Conservation (phyloP, 495 filamentous ascomycete genomes). For the Penicillium arizonense region DNA sequence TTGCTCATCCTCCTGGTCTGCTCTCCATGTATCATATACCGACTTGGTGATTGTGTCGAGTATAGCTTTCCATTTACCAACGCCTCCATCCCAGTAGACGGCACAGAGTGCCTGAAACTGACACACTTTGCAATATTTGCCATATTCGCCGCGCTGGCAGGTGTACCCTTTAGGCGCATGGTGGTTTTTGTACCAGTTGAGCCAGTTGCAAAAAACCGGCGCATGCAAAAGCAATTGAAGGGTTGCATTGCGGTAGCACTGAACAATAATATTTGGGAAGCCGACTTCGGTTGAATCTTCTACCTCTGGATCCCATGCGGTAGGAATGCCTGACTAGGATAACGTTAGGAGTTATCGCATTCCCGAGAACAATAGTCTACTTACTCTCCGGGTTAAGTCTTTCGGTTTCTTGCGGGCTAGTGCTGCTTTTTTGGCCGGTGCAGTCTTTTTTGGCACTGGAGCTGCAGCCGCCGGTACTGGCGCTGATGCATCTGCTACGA, state of each 20-base stretch:
- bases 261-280: conserved; percentile 7
- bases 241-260: conserved; percentile 45
- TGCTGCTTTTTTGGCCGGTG: too few relatives aligned
- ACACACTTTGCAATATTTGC: conserved; percentile 15
- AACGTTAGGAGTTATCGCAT: background rate
- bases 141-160: background rate
- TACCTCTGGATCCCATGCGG: background rate
- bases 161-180: background rate
- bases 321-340: background rate
- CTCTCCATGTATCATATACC: conserved; percentile 4
- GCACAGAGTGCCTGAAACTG: conserved; percentile 9
- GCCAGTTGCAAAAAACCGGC: conserved; percentile 37
- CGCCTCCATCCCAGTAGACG: conserved; percentile 20
- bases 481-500: too few relatives aligned
- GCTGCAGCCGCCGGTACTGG: too few relatives aligned
- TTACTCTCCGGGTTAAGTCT: too few relatives aligned
- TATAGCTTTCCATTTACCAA: background rate
- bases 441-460: too few relatives aligned
- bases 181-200: conserved; percentile 8
- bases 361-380: too few relatives aligned
- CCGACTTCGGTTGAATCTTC: background rate
- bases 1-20: conserved; percentile 1
- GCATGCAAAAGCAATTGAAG: conserved; percentile 42
- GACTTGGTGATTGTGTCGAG: conserved; percentile 4
- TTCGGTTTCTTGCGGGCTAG: too few relatives aligned